These are phyloP conservation scores for Hygrocybe punicea DNA, from an alignment of 768 basidiomycete genomes.

Conservation along the genomic window DNA sequence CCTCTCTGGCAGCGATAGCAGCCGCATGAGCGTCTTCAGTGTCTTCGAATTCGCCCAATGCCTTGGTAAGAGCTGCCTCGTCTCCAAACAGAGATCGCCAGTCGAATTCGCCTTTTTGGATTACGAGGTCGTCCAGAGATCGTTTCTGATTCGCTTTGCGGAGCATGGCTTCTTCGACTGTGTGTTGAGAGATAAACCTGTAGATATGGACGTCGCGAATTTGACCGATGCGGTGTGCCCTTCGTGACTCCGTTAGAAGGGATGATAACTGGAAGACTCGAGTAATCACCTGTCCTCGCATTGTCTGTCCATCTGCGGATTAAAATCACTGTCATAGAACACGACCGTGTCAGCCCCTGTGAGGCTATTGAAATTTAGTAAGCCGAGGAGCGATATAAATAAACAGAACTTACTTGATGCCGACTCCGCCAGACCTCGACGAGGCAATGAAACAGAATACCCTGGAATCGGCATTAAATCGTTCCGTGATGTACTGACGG, in stretches of 20 bases:
- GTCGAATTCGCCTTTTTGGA: conserved; percentile 92
- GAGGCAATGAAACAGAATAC: conserved; percentile 88
- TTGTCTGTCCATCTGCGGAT: conserved; percentile 96
- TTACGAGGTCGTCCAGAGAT: conserved; percentile 83
- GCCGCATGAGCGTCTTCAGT: conserved; percentile 84
- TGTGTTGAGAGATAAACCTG: conserved; percentile 84
- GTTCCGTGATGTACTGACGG: conserved; percentile 85
- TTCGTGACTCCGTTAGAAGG: conserved; percentile 23
- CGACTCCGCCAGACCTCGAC: conserved; percentile 78
- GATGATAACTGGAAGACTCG: background rate
- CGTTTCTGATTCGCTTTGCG: conserved; percentile 98
- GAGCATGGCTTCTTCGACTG: conserved; percentile 95
- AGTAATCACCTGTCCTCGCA: conserved; percentile 79
- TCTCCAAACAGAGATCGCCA: conserved; percentile 83
- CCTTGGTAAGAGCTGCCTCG: conserved; percentile 61
- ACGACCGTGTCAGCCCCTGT: conserved; percentile 93
- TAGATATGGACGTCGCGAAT: conserved; percentile 96
- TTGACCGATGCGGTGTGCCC: conserved; percentile 98
- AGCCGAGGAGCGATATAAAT: conserved; percentile 15
- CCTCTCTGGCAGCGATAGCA: conserved; percentile 69
- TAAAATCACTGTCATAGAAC: conserved; percentile 97
- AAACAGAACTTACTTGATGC: conserved; percentile 73
- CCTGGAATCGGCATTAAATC: conserved; percentile 73
- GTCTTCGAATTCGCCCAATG: conserved; percentile 84
- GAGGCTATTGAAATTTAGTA: conserved; percentile 44